Conservation (phyloP, 129 eudicot genomes). For the Rutidosis leptorrhynchoides region DNA sequence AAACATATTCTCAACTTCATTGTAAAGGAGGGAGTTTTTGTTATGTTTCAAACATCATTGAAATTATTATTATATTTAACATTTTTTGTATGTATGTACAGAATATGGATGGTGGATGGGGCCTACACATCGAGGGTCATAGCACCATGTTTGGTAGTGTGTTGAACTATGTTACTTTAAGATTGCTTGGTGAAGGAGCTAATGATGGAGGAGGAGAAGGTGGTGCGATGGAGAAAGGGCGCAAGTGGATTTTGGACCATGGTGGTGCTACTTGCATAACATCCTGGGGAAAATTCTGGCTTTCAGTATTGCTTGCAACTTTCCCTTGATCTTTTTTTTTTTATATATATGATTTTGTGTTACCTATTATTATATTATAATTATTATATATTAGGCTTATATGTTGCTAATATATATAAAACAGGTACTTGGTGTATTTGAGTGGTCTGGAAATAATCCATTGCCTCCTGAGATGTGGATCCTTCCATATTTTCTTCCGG, state of each 20-base stretch:
- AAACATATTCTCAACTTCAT: neutral
- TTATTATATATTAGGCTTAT: no score
- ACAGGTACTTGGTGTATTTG: constrained; percentile 89
- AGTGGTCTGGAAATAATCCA: constrained; percentile 95
- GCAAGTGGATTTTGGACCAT: constrained; percentile 88
- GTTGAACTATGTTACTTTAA: constrained; percentile 79
- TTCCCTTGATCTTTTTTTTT: constrained; percentile 28
- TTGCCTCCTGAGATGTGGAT: constrained; percentile 93
- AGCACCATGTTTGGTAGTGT: constrained; percentile 96
- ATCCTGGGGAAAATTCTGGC: constrained; percentile 99
- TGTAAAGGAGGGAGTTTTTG: neutral
- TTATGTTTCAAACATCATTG: constrained; percentile 12
- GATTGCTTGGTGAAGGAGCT: constrained; percentile 89
- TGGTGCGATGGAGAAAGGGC: constrained; percentile 86
- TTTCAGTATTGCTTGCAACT: constrained; percentile 61
- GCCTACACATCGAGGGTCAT: constrained; percentile 94
- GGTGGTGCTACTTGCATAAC: constrained; percentile 90
- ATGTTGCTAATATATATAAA: constrained; percentile 23
- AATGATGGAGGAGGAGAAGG: constrained; percentile 80
- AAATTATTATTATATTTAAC: constrained; percentile 11
- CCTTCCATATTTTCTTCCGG: constrained; percentile 69
- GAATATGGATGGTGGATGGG: constrained; percentile 99
- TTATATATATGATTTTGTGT: constrained; percentile 10
- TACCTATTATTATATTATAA: neutral
- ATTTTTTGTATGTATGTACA: constrained; percentile 45